Percentiles rank a stretch among this genome's conserved stretches.
Evolutionary conservation across 495 filamentous ascomycete species (phyloP).

Genomic region (Tuber aestivum): DNA sequence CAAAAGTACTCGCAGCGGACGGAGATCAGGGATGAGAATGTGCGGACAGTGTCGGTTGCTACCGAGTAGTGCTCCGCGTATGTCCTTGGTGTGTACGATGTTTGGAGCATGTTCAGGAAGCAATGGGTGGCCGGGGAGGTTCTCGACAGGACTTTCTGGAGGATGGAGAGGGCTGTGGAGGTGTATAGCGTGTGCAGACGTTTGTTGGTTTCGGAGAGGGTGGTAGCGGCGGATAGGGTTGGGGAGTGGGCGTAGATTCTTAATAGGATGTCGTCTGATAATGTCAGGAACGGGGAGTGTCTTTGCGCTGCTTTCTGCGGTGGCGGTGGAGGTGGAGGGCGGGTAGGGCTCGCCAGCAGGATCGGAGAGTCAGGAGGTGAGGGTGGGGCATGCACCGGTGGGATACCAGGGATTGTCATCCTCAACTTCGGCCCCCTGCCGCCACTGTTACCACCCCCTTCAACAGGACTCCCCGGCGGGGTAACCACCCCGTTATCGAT

Average conservation of each 20-base stretch:
- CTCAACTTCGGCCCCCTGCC: not conserved
- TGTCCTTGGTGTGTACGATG: slow-evolving; percentile 9
- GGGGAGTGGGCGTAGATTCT: slow-evolving; percentile 23
- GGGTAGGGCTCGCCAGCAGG: slow-evolving; percentile 15
- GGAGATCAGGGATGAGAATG: slow-evolving; percentile 29
- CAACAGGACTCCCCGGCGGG: not conserved
- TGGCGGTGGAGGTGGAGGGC: slow-evolving; percentile 26
- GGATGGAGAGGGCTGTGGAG: slow-evolving; percentile 17
- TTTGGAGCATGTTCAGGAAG: slow-evolving; percentile 17
- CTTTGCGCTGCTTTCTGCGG: not conserved
- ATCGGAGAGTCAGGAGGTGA: slow-evolving; percentile 23
- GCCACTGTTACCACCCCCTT: not conserved
- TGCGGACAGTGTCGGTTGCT: slow-evolving; percentile 13
- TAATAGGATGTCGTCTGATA: slow-evolving; percentile 27
- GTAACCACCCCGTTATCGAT: not conserved
- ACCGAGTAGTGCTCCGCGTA: slow-evolving; percentile 21
- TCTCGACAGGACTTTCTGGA: slow-evolving; percentile 17
- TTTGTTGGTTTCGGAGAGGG: slow-evolving; percentile 17
- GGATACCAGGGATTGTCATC: not conserved
- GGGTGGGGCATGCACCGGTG: slow-evolving; percentile 10
- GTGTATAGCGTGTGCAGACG: slow-evolving; percentile 20
- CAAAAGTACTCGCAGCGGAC: slow-evolving; percentile 30
- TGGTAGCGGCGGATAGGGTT: slow-evolving; percentile 13
- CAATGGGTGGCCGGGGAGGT: slow-evolving; percentile 7
- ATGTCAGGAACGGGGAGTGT: slow-evolving; percentile 17